Percentiles rank a stretch among this genome's conserved stretches.
These are phyloP conservation scores for Cadophora luteo-olivacea DNA, from an alignment of 2,329 filamentous ascomycete species.

Conservation along the genomic window DNA sequence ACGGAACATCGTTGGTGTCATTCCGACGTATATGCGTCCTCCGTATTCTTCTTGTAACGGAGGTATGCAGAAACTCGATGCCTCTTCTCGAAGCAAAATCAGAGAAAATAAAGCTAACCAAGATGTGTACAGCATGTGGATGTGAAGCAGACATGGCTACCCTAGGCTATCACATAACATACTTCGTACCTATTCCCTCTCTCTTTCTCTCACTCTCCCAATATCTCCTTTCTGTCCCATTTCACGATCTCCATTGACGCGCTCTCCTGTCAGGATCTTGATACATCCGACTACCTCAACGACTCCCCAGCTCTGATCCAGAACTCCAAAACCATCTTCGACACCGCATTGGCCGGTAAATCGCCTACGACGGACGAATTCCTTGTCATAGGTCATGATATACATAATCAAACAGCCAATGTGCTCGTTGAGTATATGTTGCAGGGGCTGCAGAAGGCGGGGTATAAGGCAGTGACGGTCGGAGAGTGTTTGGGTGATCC, in stretches of 20 bases:
- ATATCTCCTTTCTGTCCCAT: background rate
- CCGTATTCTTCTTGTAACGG: background rate
- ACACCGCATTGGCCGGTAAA: conserved; percentile 28
- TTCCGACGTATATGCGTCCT: background rate
- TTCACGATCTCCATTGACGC: background rate
- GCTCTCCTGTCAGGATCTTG: conserved; percentile 40
- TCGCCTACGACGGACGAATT: conserved; percentile 43
- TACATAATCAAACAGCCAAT: conserved; percentile 44
- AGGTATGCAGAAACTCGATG: background rate
- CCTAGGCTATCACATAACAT: background rate
- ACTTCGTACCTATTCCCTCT: background rate
- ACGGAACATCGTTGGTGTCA: background rate
- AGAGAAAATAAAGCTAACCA: background rate
- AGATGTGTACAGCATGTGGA: background rate
- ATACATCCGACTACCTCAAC: conserved; percentile 58
- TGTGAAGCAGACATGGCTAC: background rate
- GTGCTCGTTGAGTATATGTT: conserved; percentile 46
- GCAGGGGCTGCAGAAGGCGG: conserved; percentile 42
- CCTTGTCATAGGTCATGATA: conserved; percentile 55
- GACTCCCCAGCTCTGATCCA: conserved; percentile 50
- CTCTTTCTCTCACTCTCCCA: too few species aligned
- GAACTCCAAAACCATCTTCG: conserved; percentile 50
- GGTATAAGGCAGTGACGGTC: conserved; percentile 49
- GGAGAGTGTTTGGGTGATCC: conserved; percentile 54
- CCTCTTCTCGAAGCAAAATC: background rate